Conservation (phyloP, 768 basidiomycete species). For the Boletus huronensis region DNA sequence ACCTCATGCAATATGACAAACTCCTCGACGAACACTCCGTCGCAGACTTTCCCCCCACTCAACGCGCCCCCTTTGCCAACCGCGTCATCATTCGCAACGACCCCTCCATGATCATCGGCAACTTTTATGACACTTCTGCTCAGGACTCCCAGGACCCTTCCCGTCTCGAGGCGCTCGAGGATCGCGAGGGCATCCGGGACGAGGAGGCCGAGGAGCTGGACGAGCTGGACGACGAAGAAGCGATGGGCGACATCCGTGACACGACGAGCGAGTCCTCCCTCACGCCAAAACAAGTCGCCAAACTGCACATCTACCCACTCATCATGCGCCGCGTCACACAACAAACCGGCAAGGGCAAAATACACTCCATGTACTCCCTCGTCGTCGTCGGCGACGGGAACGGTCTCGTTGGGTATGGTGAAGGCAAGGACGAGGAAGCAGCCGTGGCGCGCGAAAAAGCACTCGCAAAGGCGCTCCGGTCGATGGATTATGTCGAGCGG, state of each 20-base stretch:
- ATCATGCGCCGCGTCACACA: slow-evolving; percentile 63
- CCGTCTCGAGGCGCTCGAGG: neutral
- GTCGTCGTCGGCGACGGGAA: slow-evolving; percentile 80
- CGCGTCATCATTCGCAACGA: slow-evolving; percentile 68
- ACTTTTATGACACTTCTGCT: slow-evolving; percentile 24
- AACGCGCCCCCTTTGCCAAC: slow-evolving; percentile 53
- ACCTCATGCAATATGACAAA: slow-evolving; percentile 62
- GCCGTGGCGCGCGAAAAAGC: slow-evolving; percentile 54
- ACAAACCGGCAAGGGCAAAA: slow-evolving; percentile 94
- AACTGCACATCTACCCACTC: slow-evolving; percentile 40
- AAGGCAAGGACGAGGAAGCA: slow-evolving; percentile 67
- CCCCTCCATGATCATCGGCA: slow-evolving; percentile 56
- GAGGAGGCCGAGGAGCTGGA: slow-evolving; percentile 18
- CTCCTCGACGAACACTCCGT: slow-evolving; percentile 60
- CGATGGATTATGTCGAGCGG: slow-evolving; percentile 91
- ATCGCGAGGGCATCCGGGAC: slow-evolving; percentile 5
- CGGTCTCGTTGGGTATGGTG: slow-evolving; percentile 79
- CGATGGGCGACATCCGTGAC: slow-evolving; percentile 11
- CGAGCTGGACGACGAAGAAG: slow-evolving; percentile 21
- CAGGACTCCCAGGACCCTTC: slow-evolving; percentile 3
- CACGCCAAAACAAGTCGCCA: slow-evolving; percentile 23
- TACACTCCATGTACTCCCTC: slow-evolving; percentile 56
- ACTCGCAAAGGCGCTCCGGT: slow-evolving; percentile 68
- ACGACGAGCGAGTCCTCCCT: slow-evolving; percentile 18
- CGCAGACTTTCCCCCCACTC: slow-evolving; percentile 49